Evolutionary conservation across 1,284 basidiomycete species (phyloP).

Genomic region (Phellopilus nigrolimitatus): DNA sequence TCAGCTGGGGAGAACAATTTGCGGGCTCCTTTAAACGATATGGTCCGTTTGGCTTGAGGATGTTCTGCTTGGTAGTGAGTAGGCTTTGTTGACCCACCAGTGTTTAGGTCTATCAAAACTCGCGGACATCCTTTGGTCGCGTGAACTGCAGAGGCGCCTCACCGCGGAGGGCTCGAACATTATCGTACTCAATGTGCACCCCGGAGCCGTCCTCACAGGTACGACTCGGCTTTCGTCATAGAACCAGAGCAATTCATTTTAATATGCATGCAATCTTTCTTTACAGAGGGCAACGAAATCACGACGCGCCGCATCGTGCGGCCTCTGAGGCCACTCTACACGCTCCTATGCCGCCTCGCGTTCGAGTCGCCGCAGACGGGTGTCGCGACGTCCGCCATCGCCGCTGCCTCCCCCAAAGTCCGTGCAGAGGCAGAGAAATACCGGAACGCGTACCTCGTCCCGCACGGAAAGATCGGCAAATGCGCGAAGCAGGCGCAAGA

Average conservation of each 20-base stretch:
- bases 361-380: too few relatives aligned
- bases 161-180: too few relatives aligned
- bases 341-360: background rate
- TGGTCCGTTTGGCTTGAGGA: background rate
- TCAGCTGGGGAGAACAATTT: background rate
- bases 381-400: background rate
- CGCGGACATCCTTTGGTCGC: slow-evolving; percentile 22
- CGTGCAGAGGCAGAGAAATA: slow-evolving; percentile 17
- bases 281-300: background rate
- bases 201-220: slow-evolving; percentile 12
- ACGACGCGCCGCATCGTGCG: background rate
- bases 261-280: too few relatives aligned
- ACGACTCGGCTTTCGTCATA: background rate
- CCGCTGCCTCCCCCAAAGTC: slow-evolving; percentile 7
- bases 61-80: background rate
- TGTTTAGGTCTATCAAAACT: slow-evolving; percentile 20
- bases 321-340: background rate
- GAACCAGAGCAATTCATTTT: too few relatives aligned
- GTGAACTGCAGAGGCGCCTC: too few relatives aligned
- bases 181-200: too few relatives aligned
- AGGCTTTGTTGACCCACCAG: background rate
- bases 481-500: slow-evolving; percentile 19
- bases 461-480: slow-evolving; percentile 22
- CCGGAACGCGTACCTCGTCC: slow-evolving; percentile 24
- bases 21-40: slow-evolving; percentile 2